phyloP scores from a whole-genome alignment of 129 eudicot species.

The Chrysanthemum makinoi region DNA sequence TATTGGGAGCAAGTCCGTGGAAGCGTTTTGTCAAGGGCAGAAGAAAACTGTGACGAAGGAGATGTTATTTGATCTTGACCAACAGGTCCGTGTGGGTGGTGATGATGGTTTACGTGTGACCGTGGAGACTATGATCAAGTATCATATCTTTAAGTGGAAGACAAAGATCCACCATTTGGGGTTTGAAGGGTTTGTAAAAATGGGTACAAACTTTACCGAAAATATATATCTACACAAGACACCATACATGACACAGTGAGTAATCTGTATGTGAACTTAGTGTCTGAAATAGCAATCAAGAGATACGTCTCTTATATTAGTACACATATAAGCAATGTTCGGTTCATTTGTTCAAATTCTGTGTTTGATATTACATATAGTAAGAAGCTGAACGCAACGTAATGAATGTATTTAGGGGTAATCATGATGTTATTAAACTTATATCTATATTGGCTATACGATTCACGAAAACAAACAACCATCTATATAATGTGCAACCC shows the following conservation, averaged over 20 bases:
- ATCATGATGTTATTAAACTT: no score
- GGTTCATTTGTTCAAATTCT: no score
- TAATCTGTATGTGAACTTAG: not conserved
- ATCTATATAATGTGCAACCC: no score
- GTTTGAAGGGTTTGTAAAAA: slow-evolving; percentile 34
- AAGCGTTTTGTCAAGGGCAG: slow-evolving; percentile 43
- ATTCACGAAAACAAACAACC: no score
- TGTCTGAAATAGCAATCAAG: no score
- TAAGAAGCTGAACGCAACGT: no score
- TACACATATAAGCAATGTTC: no score
- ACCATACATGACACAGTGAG: not conserved
- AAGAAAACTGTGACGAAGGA: slow-evolving; percentile 21
- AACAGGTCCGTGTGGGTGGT: slow-evolving; percentile 21
- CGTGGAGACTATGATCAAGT: slow-evolving; percentile 33
- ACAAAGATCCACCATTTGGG: slow-evolving; percentile 35
- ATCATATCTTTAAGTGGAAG: slow-evolving; percentile 38
- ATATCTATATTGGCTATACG: no score
- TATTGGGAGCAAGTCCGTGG: slow-evolving; percentile 26
- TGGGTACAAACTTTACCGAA: not conserved
- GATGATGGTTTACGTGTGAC: slow-evolving; percentile 23
- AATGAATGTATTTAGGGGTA: no score
- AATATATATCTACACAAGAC: slow-evolving; percentile 10
- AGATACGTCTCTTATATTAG: no score
- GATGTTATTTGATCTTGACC: slow-evolving; percentile 13
- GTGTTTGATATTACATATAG: no score